Base-by-base conservation (phyloP, 306 rosid species). In the Inga leiocalycina region DNA sequence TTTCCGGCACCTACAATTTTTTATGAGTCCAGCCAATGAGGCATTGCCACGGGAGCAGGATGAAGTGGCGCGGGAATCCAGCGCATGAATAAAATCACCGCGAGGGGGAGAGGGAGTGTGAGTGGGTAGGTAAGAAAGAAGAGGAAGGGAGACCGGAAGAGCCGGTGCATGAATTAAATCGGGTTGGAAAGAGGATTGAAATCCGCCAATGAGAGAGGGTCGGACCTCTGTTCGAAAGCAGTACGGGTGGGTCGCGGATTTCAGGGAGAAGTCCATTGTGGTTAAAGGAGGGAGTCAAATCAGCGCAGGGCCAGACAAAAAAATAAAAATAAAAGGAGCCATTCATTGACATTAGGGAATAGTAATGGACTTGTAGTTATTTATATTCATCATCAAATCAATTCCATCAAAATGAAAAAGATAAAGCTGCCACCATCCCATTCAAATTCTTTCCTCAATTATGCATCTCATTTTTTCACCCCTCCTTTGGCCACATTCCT, bases 231-330 rank as follows among this genome's bases (percentile, higher is more conserved):
- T 68, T 12, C 54, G 19, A 44, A 41, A 61, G 84, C 13, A 41
- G 89, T 91, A 86, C 89, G 89, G 85, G 51, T 39, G 89, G 85
- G 57, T 45, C 16, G 24, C 91, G 89, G 89, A 89, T 82, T 80
- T 78, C 24, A 87, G 85, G 12, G 43, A 54, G 24, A 4, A 73
- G 84, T 88, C 83, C 75, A 84, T 67, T 87, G 3, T 82, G 56
- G 89, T 88, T 87, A 79, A 90, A 80, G 82, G 64, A 41, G 52
- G 6, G 64, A 71, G 79, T 89, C 88, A 89, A 87, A 87, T 89
- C 92, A 30, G 75, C 52, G 0, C 52, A 20, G 7, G 37, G 34
- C 66, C 15, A 22, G 2, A 9, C 11, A 8, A 20, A 20, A 15
- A 35, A 59, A n/a, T 0, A 57, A n/a, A 59, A 15, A 19, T 37